These are phyloP conservation scores for Colletotrichum scovillei DNA, from an alignment of 2,329 filamentous ascomycete species.

Conservation along the genomic window DNA sequence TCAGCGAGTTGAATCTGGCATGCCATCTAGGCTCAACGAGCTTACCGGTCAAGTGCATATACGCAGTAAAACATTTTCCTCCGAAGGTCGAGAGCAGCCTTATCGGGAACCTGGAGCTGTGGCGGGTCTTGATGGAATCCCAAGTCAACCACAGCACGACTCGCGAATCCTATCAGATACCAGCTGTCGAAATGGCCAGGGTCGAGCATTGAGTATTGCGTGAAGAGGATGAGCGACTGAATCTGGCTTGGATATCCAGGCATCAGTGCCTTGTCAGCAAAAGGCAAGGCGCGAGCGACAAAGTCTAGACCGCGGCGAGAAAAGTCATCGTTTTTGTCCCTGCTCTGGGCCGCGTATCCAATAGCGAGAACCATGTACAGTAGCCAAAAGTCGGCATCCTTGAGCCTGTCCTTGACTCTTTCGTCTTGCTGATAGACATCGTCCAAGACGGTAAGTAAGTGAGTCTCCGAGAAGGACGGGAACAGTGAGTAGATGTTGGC, in stretches of 20 bases:
- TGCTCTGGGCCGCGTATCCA: conserved; percentile 79
- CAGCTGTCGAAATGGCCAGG: conserved; percentile 93
- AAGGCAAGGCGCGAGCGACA: conserved; percentile 74
- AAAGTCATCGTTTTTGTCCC: conserved; percentile 73
- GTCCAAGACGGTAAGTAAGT: conserved; percentile 81
- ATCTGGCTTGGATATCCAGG: conserved; percentile 89
- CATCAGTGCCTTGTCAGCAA: conserved; percentile 84
- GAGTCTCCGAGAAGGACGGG: conserved; percentile 85
- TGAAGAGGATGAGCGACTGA: conserved; percentile 86
- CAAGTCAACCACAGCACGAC: conserved; percentile 86
- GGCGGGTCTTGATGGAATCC: conserved; percentile 94
- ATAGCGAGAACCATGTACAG: conserved; percentile 92
- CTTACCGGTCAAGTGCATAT: conserved; percentile 87
- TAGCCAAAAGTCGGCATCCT: conserved; percentile 83
- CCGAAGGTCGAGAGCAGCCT: conserved; percentile 78
- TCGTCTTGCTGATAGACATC: conserved; percentile 81
- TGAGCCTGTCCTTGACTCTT: conserved; percentile 59
- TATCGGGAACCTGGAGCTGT: conserved; percentile 74
- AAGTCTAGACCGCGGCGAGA: conserved; percentile 68
- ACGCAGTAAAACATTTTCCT: conserved; percentile 90
- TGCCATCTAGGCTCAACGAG: not conserved
- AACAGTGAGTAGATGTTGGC: conserved; percentile 83
- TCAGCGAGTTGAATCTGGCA: not conserved
- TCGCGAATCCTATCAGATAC: conserved; percentile 92
- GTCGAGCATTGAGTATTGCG: conserved; percentile 90